A percentile compares a stretch with the other conserved stretches of the same genome.
These are phyloP conservation scores for Pythium folliculosum DNA, from an alignment of 352 stramenopile species.

Conservation along the genomic window DNA sequence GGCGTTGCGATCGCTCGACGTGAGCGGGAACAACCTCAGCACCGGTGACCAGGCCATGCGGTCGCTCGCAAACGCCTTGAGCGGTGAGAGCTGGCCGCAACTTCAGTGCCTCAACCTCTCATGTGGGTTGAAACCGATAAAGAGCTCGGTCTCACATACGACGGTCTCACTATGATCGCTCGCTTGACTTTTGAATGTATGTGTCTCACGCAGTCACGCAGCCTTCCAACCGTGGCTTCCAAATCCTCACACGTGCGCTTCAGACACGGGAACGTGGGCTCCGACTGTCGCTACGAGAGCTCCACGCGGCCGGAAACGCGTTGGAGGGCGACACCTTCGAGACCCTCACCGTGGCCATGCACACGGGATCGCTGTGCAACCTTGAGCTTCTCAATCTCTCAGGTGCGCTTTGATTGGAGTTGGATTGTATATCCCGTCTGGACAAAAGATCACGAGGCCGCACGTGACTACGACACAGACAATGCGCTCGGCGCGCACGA, in stretches of 20 bases:
- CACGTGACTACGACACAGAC: conserved; percentile 1
- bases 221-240: conserved; percentile 2
- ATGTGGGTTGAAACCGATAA: conserved; percentile 15
- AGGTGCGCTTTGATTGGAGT: conserved; percentile 7
- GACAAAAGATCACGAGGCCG: no score
- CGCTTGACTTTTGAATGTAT: neutral
- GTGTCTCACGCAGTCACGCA: conserved; percentile 16
- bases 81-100: conserved; percentile 3
- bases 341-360: conserved; percentile 2
- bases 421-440: no score
- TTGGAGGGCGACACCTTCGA: conserved; percentile 18
- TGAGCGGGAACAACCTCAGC: conserved; percentile 29
- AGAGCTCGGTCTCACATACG: neutral
- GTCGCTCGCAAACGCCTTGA: conserved; percentile 11
- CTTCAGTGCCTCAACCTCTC: conserved; percentile 29
- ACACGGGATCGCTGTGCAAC: neutral
- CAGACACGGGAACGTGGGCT: neutral
- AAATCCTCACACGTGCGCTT: conserved; percentile 7
- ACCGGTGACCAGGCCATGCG: conserved; percentile 4
- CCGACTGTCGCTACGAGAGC: neutral
- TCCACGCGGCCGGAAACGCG: conserved; percentile 17
- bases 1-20: conserved; percentile 15
- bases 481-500: conserved; percentile 17
- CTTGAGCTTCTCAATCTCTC: conserved; percentile 25
- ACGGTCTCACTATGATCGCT: neutral